phyloP scores from a whole-genome alignment of 73 alveolate species.

The Paramecium biaurelia region DNA sequence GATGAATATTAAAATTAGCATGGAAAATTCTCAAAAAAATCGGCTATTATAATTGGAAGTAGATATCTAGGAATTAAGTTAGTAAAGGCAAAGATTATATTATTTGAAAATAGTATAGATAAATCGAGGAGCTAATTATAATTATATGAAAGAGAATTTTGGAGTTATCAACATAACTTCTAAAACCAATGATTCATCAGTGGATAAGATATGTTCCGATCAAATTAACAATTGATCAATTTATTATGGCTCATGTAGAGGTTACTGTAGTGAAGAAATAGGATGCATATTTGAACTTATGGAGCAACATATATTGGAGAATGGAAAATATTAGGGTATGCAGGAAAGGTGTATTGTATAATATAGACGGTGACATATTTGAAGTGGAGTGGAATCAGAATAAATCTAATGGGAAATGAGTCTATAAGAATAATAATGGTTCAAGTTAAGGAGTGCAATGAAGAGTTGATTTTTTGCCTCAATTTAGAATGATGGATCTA shows the following conservation, averaged over 20 bases:
- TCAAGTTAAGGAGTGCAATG: slow-evolving; percentile 75
- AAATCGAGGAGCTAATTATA: slow-evolving; percentile 28
- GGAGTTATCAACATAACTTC: slow-evolving; percentile 40
- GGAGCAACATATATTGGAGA: slow-evolving; percentile 70
- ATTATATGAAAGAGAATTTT: slow-evolving; percentile 31
- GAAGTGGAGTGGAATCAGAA: slow-evolving; percentile 67
- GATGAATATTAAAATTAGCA: not conserved
- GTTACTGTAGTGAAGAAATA: slow-evolving; percentile 58
- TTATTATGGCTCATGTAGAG: slow-evolving; percentile 71
- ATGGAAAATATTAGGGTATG: slow-evolving; percentile 67
- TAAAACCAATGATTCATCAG: not conserved
- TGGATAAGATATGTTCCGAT: slow-evolving; percentile 73
- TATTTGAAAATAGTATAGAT: slow-evolving; percentile 54
- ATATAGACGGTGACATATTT: slow-evolving; percentile 65
- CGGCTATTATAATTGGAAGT: not conserved
- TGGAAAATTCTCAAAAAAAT: not conserved
- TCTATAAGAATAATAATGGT: slow-evolving; percentile 71
- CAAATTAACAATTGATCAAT: slow-evolving; percentile 70
- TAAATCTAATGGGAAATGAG: slow-evolving; percentile 74
- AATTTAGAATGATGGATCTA: slow-evolving; percentile 72
- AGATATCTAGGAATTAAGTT: not conserved
- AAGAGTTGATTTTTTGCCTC: slow-evolving; percentile 70
- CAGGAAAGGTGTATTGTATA: slow-evolving; percentile 66
- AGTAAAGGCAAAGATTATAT: not conserved
- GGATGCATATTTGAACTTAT: slow-evolving; percentile 59